Conservation (phyloP, 345 rosid species). For the Eucalyptus fibrosa region DNA sequence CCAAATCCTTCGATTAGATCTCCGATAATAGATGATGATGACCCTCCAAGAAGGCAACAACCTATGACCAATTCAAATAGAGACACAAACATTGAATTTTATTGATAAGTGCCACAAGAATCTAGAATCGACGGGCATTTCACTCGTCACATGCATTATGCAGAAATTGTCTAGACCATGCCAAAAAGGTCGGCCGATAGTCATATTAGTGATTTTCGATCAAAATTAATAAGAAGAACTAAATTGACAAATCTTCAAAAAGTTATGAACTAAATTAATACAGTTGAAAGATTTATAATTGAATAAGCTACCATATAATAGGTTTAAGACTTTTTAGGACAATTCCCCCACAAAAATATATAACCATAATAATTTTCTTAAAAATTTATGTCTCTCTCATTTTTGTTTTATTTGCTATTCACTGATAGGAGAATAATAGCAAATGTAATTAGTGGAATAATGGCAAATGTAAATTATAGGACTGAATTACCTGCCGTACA, state of each 20-base stretch:
- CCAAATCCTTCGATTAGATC: neutral
- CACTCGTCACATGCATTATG: fast-evolving
- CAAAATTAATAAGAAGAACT: too few species aligned
- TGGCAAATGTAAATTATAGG: too few species aligned
- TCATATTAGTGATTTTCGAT: too few species aligned
- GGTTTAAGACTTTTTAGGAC: neutral
- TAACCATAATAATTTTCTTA: neutral
- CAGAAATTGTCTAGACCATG: too few species aligned
- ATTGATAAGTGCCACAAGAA: neutral
- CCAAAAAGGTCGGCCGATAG: fast-evolving
- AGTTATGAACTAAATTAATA: too few species aligned
- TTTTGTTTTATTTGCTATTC: neutral
- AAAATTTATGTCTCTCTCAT: neutral
- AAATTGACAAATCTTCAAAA: too few species aligned
- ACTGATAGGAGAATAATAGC: neutral
- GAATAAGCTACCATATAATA: fast-evolving
- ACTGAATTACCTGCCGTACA: too few species aligned
- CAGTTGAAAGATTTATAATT: too few species aligned
- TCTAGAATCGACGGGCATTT: neutral
- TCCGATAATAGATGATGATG: neutral
- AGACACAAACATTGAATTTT: neutral
- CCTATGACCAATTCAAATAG: neutral
- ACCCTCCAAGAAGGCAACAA: neutral
- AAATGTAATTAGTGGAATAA: neutral
- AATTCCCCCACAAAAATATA: too few species aligned